Evolutionary conservation across 257 asterid species (phyloP).

Genomic region (Craterostigma plantagineum): DNA sequence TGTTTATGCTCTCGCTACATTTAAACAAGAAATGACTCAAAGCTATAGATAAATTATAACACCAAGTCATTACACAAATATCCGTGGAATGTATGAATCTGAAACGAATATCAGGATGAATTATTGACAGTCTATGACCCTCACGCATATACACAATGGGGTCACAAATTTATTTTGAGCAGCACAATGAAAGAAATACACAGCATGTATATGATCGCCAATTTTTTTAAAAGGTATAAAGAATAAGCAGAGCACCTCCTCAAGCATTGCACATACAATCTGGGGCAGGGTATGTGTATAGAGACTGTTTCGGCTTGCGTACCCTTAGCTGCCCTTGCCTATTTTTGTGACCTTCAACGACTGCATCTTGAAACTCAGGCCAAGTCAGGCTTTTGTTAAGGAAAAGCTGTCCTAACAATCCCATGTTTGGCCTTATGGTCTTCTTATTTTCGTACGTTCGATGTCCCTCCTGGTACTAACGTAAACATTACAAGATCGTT

Average conservation of each 20-base stretch:
- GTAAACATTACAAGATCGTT: neutral
- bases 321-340: conserved; percentile 60
- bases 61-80: no score
- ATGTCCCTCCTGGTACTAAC: conserved; percentile 45
- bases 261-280: conserved; percentile 75
- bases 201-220: no score
- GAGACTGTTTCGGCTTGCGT: conserved; percentile 53
- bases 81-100: no score
- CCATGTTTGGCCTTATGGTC: conserved; percentile 94
- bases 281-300: conserved; percentile 88
- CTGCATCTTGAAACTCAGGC: conserved; percentile 55
- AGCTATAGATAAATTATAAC: no score
- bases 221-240: no score
- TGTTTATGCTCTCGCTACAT: no score
- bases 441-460: conserved; percentile 55
- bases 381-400: conserved; percentile 61
- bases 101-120: no score
- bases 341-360: conserved; percentile 50
- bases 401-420: conserved; percentile 70
- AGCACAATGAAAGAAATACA: no score
- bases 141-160: no score
- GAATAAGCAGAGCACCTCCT: conserved; percentile 1
- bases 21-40: no score
- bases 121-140: no score
- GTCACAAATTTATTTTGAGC: no score